Evolutionary conservation across 164 flowering plant species (phyloP).

Genomic region (Magnolia officinalis): DNA sequence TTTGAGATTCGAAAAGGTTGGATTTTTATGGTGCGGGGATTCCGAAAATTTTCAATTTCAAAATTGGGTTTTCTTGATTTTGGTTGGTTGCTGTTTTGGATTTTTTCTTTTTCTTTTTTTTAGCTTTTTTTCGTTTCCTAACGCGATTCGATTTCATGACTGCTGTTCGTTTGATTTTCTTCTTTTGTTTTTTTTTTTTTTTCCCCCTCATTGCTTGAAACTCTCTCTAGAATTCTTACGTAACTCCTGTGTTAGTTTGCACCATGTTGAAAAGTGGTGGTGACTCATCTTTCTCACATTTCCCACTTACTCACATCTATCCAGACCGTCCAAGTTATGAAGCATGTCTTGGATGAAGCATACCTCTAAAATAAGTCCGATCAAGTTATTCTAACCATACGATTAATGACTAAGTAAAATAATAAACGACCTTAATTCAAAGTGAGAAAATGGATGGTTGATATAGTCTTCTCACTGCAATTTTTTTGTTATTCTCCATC

Average conservation of each 20-base stretch:
- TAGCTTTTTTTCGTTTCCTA: constrained; percentile 10
- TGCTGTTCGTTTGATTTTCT: constrained; percentile 10
- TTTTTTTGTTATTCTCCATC: too few species aligned
- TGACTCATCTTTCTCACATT: not conserved
- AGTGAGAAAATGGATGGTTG: too few species aligned
- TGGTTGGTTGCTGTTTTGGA: constrained; percentile 4
- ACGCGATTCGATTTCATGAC: constrained; percentile 23
- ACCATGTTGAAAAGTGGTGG: not conserved
- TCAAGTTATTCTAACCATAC: too few species aligned
- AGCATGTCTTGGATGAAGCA: too few species aligned
- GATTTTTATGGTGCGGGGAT: constrained; percentile 3
- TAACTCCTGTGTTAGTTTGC: not conserved
- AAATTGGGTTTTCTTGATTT: constrained; percentile 12
- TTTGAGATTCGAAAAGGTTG: not conserved
- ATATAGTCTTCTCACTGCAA: too few species aligned
- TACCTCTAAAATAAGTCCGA: too few species aligned
- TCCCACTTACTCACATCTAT: not conserved
- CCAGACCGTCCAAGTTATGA: not conserved
- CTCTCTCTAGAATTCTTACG: not conserved
- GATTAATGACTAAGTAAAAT: too few species aligned
- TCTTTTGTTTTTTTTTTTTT: constrained; percentile 6
- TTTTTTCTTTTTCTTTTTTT: constrained; percentile 5
- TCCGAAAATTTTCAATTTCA: not conserved
- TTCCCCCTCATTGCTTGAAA: constrained; percentile 4
- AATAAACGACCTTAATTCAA: too few species aligned